A percentile compares a stretch with the other conserved stretches of the same genome.
Evolutionary conservation across 2,329 filamentous ascomycete species (phyloP).

Genomic region (Pseudocercospora eumusae): DNA sequence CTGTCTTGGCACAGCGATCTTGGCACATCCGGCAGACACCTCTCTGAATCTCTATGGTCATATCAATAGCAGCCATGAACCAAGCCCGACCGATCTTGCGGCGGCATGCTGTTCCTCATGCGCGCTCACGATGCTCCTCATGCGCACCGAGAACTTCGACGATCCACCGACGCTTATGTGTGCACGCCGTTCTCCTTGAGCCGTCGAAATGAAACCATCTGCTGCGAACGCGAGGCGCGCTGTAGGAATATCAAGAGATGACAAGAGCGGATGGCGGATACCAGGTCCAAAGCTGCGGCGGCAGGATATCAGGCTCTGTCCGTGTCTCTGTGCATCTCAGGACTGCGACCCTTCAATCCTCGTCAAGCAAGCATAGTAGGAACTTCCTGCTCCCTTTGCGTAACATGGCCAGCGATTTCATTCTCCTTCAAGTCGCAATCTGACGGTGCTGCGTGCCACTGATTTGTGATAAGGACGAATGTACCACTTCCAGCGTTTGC

Average conservation of each 20-base stretch:
- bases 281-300: background rate
- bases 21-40: no score
- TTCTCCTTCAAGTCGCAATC: no score
- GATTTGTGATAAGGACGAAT: background rate
- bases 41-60: no score
- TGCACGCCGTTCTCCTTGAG: background rate
- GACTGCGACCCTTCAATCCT: background rate
- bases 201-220: background rate
- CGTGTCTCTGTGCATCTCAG: background rate
- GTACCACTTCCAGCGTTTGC: background rate
- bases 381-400: background rate
- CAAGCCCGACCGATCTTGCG: background rate
- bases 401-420: background rate
- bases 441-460: no score
- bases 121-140: background rate
- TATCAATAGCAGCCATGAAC: background rate
- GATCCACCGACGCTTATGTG: background rate
- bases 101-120: background rate
- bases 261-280: background rate
- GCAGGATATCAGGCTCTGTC: background rate
- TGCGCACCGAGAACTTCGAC: background rate
- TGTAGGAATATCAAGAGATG: background rate
- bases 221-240: background rate
- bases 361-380: background rate
- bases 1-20: background rate